A percentile compares a stretch with the other conserved stretches of the same genome.
Evolutionary conservation across 331 rosid genomes (phyloP).

Genomic region (Quercus lobata): DNA sequence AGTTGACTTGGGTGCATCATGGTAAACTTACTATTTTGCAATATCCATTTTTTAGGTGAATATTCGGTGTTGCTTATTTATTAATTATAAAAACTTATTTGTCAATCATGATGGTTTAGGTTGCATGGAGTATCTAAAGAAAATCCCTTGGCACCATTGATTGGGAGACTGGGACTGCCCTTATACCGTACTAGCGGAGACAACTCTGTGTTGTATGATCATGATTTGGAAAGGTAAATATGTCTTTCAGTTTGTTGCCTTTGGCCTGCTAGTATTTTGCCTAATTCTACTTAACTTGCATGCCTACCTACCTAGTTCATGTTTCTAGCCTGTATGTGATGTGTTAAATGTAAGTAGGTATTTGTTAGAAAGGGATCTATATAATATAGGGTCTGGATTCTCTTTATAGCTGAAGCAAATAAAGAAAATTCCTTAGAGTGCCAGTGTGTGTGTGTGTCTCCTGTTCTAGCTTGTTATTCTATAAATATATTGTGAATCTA

Average conservation of each 20-base stretch:
- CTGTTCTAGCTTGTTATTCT: background rate
- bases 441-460: background rate
- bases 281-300: constrained; percentile 4
- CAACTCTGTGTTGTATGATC: constrained; percentile 95
- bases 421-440: background rate
- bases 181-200: constrained; percentile 95
- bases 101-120: constrained; percentile 42
- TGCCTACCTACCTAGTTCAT: background rate
- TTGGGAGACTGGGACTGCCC: constrained; percentile 90
- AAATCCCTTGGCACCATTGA: constrained; percentile 93
- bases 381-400: background rate
- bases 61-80: background rate
- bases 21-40: constrained; percentile 38
- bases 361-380: background rate
- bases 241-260: background rate
- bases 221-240: constrained; percentile 86
- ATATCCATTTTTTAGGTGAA: background rate
- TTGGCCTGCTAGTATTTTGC: background rate
- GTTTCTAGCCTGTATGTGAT: background rate
- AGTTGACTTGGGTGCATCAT: constrained; percentile 92
- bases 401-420: background rate
- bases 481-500: background rate
- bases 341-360: background rate
- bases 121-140: constrained; percentile 95
- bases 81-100: background rate